Conservation (phyloP, 305 asterid genomes). For the Rubia tinctorum region DNA sequence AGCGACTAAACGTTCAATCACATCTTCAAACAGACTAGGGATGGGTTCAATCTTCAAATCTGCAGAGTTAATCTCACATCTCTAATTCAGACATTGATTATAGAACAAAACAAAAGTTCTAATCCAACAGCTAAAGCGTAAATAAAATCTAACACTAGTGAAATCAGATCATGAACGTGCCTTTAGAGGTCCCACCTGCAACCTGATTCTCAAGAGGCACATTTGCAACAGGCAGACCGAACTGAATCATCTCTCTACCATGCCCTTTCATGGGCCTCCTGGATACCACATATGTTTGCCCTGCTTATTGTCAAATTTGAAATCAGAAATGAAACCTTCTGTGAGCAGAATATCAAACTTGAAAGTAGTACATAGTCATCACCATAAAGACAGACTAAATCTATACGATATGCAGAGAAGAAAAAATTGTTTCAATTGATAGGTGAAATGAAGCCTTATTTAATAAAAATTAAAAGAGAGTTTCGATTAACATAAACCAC, state of each 20-base stretch:
- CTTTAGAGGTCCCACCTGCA: slow-evolving; percentile 19
- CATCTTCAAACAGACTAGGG: slow-evolving; percentile 64
- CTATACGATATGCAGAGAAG: background rate
- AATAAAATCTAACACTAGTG: background rate
- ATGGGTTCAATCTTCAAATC: slow-evolving; percentile 72
- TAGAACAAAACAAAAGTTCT: slow-evolving; percentile 16
- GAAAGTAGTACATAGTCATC: background rate
- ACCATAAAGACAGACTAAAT: slow-evolving; percentile 2
- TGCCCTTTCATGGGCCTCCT: slow-evolving; percentile 85
- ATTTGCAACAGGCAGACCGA: slow-evolving; percentile 66
- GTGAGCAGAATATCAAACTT: slow-evolving; percentile 8
- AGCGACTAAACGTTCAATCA: slow-evolving; percentile 50
- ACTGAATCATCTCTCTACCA: slow-evolving; percentile 91
- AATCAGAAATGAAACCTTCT: slow-evolving; percentile 21
- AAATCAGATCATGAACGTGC: slow-evolving; percentile 29
- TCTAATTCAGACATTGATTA: slow-evolving; percentile 16
- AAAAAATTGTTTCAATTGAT: background rate
- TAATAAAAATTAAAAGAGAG: background rate
- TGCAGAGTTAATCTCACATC: slow-evolving; percentile 36
- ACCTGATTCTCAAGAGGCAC: slow-evolving; percentile 57
- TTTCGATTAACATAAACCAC: background rate
- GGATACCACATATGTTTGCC: slow-evolving; percentile 58
- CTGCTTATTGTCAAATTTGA: slow-evolving; percentile 44
- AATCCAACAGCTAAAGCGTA: slow-evolving; percentile 11
- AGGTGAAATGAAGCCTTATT: background rate